Percentiles rank a stretch among this genome's conserved stretches.
These are phyloP conservation scores for Knoxia roxburghii DNA, from an alignment of 257 asterid species.

Conservation along the genomic window DNA sequence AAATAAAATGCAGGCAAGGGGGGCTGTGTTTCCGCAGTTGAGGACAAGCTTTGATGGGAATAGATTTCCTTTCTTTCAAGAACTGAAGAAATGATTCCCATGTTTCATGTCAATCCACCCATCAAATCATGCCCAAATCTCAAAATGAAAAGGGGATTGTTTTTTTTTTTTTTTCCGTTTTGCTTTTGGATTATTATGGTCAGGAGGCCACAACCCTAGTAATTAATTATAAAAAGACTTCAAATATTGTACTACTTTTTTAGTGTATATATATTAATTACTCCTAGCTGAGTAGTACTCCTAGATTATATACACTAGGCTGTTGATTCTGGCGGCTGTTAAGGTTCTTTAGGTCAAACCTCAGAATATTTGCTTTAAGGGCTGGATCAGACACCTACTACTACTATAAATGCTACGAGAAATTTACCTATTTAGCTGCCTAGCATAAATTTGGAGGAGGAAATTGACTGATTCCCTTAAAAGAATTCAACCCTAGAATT, in stretches of 20 bases:
- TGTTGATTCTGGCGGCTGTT: conserved; percentile 43
- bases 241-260: too few relatives aligned
- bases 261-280: too few relatives aligned
- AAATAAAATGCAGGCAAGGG: neutral
- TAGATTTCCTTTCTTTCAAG: neutral
- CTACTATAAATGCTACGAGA: neutral
- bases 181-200: too few relatives aligned
- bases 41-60: conserved; percentile 40
- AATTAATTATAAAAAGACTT: too few relatives aligned
- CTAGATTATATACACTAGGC: too few relatives aligned
- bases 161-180: conserved; percentile 4
- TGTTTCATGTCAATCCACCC: conserved; percentile 32
- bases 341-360: conserved; percentile 22
- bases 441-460: neutral
- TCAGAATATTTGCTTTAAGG: conserved; percentile 8
- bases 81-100: neutral
- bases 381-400: conserved; percentile 12
- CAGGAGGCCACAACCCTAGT: conserved; percentile 15
- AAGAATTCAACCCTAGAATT: conserved; percentile 53
- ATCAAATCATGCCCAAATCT: conserved; percentile 26
- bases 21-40: conserved; percentile 43
- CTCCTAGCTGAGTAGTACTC: too few relatives aligned
- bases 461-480: conserved; percentile 41
- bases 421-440: too few relatives aligned
- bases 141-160: neutral